Percentiles rank a stretch among this genome's conserved stretches.
phyloP scores from a whole-genome alignment of 345 rosid species.

The Gossypium longicalyx region DNA sequence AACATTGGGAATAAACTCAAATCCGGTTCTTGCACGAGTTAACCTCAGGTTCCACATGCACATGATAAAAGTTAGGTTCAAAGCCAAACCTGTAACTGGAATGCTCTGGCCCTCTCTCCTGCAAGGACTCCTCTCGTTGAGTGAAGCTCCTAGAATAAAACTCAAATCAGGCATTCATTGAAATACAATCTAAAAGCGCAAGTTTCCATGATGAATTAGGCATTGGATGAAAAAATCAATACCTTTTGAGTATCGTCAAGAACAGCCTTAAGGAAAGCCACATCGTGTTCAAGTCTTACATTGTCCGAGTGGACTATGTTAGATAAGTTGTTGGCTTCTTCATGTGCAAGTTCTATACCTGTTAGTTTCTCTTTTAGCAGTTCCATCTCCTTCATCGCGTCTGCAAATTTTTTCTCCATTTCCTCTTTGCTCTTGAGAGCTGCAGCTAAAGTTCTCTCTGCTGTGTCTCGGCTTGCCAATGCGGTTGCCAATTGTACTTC shows the following conservation, averaged over 20 bases:
- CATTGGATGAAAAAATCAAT: not conserved
- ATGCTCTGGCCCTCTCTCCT: constrained; percentile 93
- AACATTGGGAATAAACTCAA: not conserved
- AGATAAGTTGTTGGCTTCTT: constrained; percentile 80
- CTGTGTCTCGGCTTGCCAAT: constrained; percentile 55
- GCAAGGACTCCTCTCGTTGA: constrained; percentile 93
- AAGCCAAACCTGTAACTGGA: constrained; percentile 73
- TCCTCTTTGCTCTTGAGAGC: constrained; percentile 73
- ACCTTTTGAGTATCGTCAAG: constrained; percentile 97
- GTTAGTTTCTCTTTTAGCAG: constrained; percentile 79
- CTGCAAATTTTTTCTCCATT: constrained; percentile 65
- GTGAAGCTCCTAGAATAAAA: constrained; percentile 62
- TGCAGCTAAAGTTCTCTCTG: constrained; percentile 70
- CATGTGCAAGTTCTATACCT: constrained; percentile 73
- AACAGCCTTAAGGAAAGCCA: constrained; percentile 94
- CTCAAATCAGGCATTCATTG: constrained; percentile 11
- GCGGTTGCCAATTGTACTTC: constrained; percentile 82
- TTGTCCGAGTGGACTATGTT: constrained; percentile 92
- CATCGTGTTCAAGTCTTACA: constrained; percentile 95
- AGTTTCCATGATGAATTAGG: not conserved
- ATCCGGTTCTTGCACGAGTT: not conserved
- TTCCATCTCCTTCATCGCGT: constrained; percentile 69
- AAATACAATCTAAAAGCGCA: not conserved
- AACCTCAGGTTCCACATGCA: too few species aligned
- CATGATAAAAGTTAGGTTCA: constrained; percentile 2